Evolutionary conservation across 2,329 filamentous ascomycete genomes (phyloP), one percentile per base, ranked within the genome.

Genomic region (Penicillium occitanis): DNA sequence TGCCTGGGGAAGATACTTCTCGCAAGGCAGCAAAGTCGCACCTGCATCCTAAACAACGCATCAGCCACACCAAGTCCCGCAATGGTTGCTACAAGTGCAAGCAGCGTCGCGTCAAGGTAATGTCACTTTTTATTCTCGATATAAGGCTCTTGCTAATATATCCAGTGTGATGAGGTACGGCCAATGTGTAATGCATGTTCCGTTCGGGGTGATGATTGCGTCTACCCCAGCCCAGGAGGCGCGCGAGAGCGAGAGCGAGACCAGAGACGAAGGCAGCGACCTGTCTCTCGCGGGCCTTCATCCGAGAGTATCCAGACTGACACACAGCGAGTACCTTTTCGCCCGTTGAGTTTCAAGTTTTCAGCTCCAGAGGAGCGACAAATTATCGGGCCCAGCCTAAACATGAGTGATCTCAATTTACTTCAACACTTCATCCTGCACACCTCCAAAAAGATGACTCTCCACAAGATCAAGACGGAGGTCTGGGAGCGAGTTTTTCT

Each of bases 401-500:
- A 62, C 19, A 62, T 62, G 60, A 13, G 17, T 25, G 60, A 62
- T 25, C 60, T 62, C 60, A 33, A 40, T 14, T 30, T 62, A 13
- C 44, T 51, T 13, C 42, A 48, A 48, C 60, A 51, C 44, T 62
- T 51, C 19, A 62, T 51, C 14, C 3, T 62, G 30, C 60, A 62
- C 44, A 62, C 60, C 30, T 62, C 60, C 14, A 62, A 40, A 62
- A 62, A 40, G 17, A 62, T 62, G 60, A 35, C 60, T 48, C 44
- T 62, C 1, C 17, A 62, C 30, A 48, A 22, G 5, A 50, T 4
- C 22, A 62, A 62, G 30, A 35, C 17, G 13, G 40, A 25, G 30
- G 28, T 25, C 25, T 62, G 60, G 60, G 62, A 72, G 46, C 67
- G 44, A 5, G 61, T 71, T 1, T 13, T 55, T 33, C 28, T 33